Conservation (phyloP, 352 stramenopile species). For the Thraustochytrium sp. region DNA sequence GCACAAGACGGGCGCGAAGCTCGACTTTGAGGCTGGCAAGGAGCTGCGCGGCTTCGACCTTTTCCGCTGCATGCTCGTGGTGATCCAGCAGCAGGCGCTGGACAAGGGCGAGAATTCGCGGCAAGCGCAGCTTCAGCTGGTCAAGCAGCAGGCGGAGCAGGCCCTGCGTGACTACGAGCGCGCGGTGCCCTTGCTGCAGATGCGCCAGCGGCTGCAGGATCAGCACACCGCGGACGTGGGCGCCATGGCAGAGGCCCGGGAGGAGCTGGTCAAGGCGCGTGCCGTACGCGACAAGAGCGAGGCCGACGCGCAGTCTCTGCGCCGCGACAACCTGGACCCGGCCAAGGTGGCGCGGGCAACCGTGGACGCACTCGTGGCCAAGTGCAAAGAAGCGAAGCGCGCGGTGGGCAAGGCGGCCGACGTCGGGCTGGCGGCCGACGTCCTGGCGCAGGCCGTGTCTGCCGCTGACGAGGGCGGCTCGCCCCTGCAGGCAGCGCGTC, state of each 20-base stretch:
- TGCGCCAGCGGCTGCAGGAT: not conserved
- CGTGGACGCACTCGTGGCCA: not conserved
- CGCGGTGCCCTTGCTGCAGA: not conserved
- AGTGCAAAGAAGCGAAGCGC: not conserved
- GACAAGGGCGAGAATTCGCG: not conserved
- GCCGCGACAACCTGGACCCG: not conserved
- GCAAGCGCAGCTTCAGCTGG: not conserved
- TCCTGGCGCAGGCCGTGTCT: not conserved
- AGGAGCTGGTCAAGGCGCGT: not conserved
- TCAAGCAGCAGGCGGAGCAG: not conserved
- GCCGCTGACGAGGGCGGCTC: not conserved
- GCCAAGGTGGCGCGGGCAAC: not conserved
- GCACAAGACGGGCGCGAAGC: not conserved
- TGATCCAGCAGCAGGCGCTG: not conserved
- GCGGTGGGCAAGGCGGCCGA: not conserved
- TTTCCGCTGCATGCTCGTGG: constrained; percentile 14
- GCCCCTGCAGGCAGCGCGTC: not conserved
- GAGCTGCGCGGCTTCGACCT: not conserved
- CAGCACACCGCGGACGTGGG: not conserved
- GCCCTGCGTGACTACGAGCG: not conserved
- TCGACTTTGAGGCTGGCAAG: not conserved
- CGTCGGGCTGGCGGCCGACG: not conserved
- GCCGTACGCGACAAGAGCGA: not conserved
- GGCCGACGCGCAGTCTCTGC: not conserved
- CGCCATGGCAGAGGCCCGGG: not conserved